A percentile compares a stretch with the other conserved stretches of the same genome.
phyloP scores from a whole-genome alignment of 1,284 basidiomycete species.

The Lignosus rhinocerotis region DNA sequence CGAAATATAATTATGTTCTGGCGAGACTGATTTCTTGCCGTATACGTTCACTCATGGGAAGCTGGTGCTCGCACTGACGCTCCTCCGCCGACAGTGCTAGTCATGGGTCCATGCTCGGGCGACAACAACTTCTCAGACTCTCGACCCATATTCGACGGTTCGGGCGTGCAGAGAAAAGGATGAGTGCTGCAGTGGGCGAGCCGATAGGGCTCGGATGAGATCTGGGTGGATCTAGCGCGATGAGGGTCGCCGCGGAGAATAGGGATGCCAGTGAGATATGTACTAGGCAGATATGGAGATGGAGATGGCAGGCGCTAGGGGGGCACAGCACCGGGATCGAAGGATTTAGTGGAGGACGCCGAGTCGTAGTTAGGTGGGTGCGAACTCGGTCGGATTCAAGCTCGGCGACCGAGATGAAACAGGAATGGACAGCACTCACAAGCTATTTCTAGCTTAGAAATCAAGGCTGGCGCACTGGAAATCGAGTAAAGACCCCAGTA shows the following conservation, averaged over 20 bases:
- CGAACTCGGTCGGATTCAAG: background rate
- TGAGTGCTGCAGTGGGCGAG: background rate
- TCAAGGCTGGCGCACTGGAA: background rate
- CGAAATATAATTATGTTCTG: background rate
- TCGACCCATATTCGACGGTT: slow-evolving; percentile 18
- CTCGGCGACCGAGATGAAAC: background rate
- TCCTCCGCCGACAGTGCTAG: slow-evolving; percentile 1
- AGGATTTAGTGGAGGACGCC: too few relatives aligned
- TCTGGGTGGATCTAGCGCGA: background rate
- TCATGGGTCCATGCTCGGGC: slow-evolving; percentile 4
- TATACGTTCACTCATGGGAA: background rate
- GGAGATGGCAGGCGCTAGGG: background rate
- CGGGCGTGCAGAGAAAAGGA: background rate
- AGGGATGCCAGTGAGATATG: background rate
- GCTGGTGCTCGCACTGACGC: background rate
- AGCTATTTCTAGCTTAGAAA: too few relatives aligned
- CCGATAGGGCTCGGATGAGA: background rate
- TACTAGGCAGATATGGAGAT: background rate
- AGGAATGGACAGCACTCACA: background rate
- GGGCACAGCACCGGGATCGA: slow-evolving; percentile 8
- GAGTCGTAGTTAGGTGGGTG: background rate
- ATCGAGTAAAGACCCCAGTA: background rate
- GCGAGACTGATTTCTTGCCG: background rate
- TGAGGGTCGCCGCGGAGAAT: background rate
- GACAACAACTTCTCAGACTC: slow-evolving; percentile 5